Evolutionary conservation across 2,329 filamentous ascomycete genomes (phyloP).

Genomic region (Clathrospora elynae): DNA sequence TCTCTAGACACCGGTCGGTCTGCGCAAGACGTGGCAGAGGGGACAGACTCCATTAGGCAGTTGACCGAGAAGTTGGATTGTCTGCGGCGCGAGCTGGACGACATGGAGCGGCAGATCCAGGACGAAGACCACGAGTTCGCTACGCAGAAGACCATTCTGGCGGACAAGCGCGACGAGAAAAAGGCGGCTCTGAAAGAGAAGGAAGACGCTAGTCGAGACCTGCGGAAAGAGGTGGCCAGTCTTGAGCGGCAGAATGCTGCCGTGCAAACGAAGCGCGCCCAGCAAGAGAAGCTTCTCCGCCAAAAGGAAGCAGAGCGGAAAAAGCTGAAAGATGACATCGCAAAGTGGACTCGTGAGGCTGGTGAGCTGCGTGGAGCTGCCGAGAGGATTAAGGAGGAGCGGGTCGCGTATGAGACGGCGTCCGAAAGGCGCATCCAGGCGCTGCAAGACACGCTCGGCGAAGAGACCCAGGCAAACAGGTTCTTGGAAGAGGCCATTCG

Average conservation of each 20-base stretch:
- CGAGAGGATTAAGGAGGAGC: conserved; percentile 53
- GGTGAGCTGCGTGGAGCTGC: conserved; percentile 60
- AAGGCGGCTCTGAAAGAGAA: conserved; percentile 81
- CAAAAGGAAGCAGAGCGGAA: conserved; percentile 71
- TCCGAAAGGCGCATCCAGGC: conserved; percentile 50
- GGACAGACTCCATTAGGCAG: conserved; percentile 63
- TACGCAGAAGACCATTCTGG: conserved; percentile 57
- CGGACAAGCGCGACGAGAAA: conserved; percentile 79
- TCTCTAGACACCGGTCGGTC: conserved; percentile 38
- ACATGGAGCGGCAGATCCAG: conserved; percentile 70
- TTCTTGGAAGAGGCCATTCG: conserved; percentile 74
- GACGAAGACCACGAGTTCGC: conserved; percentile 62
- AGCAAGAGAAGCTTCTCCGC: conserved; percentile 73
- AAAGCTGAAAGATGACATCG: conserved; percentile 72
- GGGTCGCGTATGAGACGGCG: conserved; percentile 40
- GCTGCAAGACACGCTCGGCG: conserved; percentile 49
- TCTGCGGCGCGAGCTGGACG: conserved; percentile 82
- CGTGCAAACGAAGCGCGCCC: conserved; percentile 76
- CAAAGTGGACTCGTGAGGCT: conserved; percentile 70
- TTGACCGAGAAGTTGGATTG: conserved; percentile 81
- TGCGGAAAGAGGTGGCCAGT: conserved; percentile 78
- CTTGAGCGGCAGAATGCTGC: conserved; percentile 81
- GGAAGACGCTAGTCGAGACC: conserved; percentile 83
- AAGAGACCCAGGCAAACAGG: conserved; percentile 57
- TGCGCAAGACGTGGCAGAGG: conserved; percentile 48